Conservation (phyloP, 352 stramenopile species). For the Phytophthora pistaciae region DNA sequence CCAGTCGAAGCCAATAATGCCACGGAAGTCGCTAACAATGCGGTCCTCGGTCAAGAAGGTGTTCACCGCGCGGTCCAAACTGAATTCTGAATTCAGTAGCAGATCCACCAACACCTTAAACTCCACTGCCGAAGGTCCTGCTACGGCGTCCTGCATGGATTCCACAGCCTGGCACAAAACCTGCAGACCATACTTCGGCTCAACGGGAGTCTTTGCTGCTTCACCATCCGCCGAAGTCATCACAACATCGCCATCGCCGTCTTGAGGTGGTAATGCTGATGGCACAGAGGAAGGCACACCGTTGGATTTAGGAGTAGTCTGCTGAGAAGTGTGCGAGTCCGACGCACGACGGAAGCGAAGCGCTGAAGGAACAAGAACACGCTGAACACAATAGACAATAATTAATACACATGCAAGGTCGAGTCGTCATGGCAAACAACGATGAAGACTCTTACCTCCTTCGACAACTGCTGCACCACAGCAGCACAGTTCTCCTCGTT, state of each 20-base stretch:
- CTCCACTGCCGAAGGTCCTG: constrained; percentile 57
- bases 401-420: constrained; percentile 7
- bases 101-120: constrained; percentile 82
- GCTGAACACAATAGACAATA: constrained; percentile 35
- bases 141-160: constrained; percentile 85
- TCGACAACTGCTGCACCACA: constrained; percentile 81
- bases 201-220: constrained; percentile 36
- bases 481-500: constrained; percentile 82
- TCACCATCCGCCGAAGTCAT: constrained; percentile 51
- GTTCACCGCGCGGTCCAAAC: constrained; percentile 83
- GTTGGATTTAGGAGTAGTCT: constrained; percentile 20
- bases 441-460: constrained; percentile 57
- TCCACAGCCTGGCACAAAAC: constrained; percentile 78
- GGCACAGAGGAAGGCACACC: constrained; percentile 8
- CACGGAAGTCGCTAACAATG: constrained; percentile 82
- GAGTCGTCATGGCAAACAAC: background rate
- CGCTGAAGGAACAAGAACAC: constrained; percentile 68
- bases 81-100: constrained; percentile 82
- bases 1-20: constrained; percentile 77
- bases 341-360: constrained; percentile 79
- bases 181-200: constrained; percentile 85
- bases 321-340: constrained; percentile 44
- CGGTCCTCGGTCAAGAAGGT: constrained; percentile 84
- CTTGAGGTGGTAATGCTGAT: constrained; percentile 14
- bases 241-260: constrained; percentile 75